Evolutionary conservation across 2,329 filamentous ascomycete species (phyloP).

Genomic region (Plectosphaerella cucumerina): DNA sequence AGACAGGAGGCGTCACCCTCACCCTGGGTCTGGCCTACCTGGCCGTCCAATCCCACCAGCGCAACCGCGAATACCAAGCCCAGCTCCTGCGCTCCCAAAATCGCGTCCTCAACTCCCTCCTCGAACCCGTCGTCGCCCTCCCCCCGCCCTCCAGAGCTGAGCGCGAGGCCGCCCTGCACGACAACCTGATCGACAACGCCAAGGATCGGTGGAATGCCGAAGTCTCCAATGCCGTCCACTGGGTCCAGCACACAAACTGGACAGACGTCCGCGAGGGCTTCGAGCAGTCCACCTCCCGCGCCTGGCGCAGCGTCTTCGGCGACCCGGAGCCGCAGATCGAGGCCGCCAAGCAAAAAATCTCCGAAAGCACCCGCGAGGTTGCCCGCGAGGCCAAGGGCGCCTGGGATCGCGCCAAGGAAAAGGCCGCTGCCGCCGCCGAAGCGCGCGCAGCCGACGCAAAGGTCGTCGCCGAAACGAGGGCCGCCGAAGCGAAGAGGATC

Average conservation of each 20-base stretch:
- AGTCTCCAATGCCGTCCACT: conserved; percentile 60
- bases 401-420: conserved; percentile 14
- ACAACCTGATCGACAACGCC: conserved; percentile 58
- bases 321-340: conserved; percentile 20
- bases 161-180: conserved; percentile 45
- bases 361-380: conserved; percentile 12
- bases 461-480: conserved; percentile 8
- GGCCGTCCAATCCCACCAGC: conserved; percentile 64
- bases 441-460: conserved; percentile 16
- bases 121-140: conserved; percentile 42
- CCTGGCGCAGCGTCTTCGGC: conserved; percentile 38
- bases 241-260: conserved; percentile 66
- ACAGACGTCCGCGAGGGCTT: conserved; percentile 53
- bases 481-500: conserved; percentile 7
- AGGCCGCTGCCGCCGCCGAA: conserved; percentile 11
- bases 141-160: conserved; percentile 47
- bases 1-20: conserved; percentile 74
- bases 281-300: conserved; percentile 42
- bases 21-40: conserved; percentile 72
- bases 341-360: conserved; percentile 20
- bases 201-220: conserved; percentile 80
- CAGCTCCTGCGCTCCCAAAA: conserved; percentile 54
- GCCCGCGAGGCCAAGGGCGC: conserved; percentile 15
- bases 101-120: conserved; percentile 46
- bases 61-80: conserved; percentile 58